These are phyloP conservation scores for Boeremia lycopersici DNA, from an alignment of 2,329 filamentous ascomycete species.

Conservation along the genomic window DNA sequence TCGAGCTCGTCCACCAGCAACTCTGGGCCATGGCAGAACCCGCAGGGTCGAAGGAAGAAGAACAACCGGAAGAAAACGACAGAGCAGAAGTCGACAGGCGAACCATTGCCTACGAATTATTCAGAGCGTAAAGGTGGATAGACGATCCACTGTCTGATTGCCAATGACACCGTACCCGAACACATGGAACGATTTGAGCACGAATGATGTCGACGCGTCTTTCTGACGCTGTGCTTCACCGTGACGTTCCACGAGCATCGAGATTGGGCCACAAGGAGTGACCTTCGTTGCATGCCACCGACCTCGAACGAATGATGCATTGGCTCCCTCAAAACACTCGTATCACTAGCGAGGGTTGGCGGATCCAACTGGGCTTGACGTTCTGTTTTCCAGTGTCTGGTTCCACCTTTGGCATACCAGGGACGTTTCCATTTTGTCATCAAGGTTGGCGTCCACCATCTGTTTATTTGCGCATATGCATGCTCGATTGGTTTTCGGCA, in stretches of 20 bases:
- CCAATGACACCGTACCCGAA: neutral
- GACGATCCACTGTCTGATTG: neutral
- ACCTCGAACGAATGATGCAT: neutral
- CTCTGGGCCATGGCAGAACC: slow-evolving; percentile 28
- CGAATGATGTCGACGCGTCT: too few species aligned
- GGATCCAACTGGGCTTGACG: neutral
- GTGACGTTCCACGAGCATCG: neutral
- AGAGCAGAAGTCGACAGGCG: slow-evolving; percentile 45
- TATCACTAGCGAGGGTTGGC: neutral
- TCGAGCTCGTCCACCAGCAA: slow-evolving; percentile 18
- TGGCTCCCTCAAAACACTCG: neutral
- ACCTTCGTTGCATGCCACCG: neutral
- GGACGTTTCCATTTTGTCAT: neutral
- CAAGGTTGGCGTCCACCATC: slow-evolving; percentile 10
- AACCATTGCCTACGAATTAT: slow-evolving; percentile 52
- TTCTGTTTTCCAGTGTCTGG: neutral
- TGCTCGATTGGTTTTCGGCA: slow-evolving; percentile 20
- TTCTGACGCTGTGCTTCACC: neutral
- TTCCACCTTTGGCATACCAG: neutral
- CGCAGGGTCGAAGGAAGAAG: slow-evolving; percentile 32
- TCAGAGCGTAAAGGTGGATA: slow-evolving; percentile 55
- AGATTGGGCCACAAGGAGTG: neutral
- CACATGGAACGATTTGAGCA: neutral
- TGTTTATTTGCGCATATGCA: slow-evolving; percentile 13
- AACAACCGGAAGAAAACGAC: slow-evolving; percentile 34